phyloP scores from a whole-genome alignment of 2,329 filamentous ascomycete species.

The Paramyrothecium roridum region DNA sequence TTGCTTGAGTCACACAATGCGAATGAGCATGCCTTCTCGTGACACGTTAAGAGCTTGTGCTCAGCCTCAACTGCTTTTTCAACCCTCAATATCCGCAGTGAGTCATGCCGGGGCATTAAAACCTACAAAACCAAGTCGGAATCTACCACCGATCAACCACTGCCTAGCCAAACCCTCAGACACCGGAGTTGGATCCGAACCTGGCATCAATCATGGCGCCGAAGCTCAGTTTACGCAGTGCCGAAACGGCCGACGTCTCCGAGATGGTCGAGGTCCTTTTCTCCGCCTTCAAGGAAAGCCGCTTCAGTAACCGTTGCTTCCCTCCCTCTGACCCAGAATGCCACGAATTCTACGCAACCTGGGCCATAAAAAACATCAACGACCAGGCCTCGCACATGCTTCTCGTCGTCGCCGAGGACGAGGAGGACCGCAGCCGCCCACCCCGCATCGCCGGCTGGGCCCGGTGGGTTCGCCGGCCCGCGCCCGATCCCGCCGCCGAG shows the following conservation, averaged over 20 bases:
- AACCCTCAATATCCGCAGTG: too few species aligned
- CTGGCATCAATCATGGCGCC: neutral
- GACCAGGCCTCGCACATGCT: slow-evolving; percentile 26
- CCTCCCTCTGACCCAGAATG: slow-evolving; percentile 18
- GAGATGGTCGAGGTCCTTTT: slow-evolving; percentile 23
- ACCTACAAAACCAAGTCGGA: too few species aligned
- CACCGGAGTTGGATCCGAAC: too few species aligned
- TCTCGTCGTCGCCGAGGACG: slow-evolving; percentile 19
- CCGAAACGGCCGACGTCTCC: slow-evolving; percentile 27
- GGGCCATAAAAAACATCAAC: slow-evolving; percentile 16
- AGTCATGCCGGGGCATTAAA: too few species aligned
- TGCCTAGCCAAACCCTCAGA: too few species aligned
- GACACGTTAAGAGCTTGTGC: too few species aligned
- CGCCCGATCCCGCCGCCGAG: slow-evolving; percentile 7
- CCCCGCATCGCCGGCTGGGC: slow-evolving; percentile 24
- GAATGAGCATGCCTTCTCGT: too few species aligned
- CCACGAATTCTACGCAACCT: slow-evolving; percentile 11
- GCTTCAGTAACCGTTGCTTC: slow-evolving; percentile 27
- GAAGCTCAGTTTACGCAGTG: slow-evolving; percentile 11
- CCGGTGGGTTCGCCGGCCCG: slow-evolving; percentile 27
- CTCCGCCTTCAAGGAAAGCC: slow-evolving; percentile 24
- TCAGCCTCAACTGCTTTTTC: too few species aligned
- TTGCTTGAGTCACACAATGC: too few species aligned
- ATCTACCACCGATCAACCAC: too few species aligned
- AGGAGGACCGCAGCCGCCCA: neutral